Evolutionary conservation across 768 basidiomycete species (phyloP), one percentile per base, ranked within the genome.

Genomic region (Kwoniella dendrophila): DNA sequence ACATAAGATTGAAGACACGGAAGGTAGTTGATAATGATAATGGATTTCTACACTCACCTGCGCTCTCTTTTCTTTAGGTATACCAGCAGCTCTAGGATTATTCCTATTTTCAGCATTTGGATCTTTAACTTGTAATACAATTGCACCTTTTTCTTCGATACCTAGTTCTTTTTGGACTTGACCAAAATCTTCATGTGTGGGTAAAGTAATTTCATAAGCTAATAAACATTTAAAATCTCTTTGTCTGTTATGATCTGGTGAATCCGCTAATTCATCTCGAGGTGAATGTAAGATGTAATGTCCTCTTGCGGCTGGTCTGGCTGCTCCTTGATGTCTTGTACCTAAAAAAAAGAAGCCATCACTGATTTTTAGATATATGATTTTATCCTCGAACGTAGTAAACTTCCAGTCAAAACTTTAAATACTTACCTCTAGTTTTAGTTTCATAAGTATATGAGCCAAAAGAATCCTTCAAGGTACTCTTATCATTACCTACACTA

Each of bases 231-330:
- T 73, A 61, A 60, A 76, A 54, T 76, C 74, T 11, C 74, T 56
- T 62, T 76, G 70, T 7, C 65, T 55, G 41, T 73, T 62, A 41
- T 68, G 63, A 12, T 66, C 62, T 14, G 74, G 72, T 14, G 52
- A 57, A 44, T 75, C 74, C 30, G 74, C 74, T 4, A 66, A 52
- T 32, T 65, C 51, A 45, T 76, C 74, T n/a, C 63, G 68, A 0
- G 74, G 74, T 5, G 74, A 76, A 56, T 76, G 74, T 14, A 76
- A 70, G 59, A 76, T 72, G 47, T 76, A 76, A 43, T 76, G 74
- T 0, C 74, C 74, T 52, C 74, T 32, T 10, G 70, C 74, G 6
- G 74, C 74, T 16, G 74, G 74, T n/a, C 74, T 56, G 8, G 74
- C 72, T 7, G 74, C 72, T 8, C 47, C 43, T 47, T 73, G 74